Evolutionary conservation across 2,329 filamentous ascomycete genomes (phyloP).

Genomic region (Lasiodiplodia sp.): DNA sequence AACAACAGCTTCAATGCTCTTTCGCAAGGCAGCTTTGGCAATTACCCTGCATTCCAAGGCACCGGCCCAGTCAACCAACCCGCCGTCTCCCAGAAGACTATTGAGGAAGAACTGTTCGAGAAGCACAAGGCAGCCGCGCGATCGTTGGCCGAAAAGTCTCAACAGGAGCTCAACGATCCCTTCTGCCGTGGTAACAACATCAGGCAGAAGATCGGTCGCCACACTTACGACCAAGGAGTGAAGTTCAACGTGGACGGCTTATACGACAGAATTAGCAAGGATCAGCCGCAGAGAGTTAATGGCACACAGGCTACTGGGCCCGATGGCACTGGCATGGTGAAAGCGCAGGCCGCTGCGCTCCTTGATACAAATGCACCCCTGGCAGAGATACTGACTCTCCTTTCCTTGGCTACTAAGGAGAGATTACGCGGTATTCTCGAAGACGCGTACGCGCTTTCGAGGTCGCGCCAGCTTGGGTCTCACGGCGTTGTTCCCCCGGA

Average conservation of each 20-base stretch:
- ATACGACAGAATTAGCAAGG: constrained; percentile 47
- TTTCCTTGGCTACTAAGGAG: constrained; percentile 85
- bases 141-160: constrained; percentile 64
- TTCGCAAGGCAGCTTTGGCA: constrained; percentile 46
- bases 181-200: constrained; percentile 72
- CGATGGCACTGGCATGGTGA: constrained; percentile 67
- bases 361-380: constrained; percentile 74
- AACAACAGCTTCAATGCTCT: constrained; percentile 56
- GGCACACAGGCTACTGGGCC: constrained; percentile 53
- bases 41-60: constrained; percentile 49
- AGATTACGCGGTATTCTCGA: constrained; percentile 77
- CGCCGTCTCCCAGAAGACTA: constrained; percentile 68
- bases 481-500: constrained; percentile 80
- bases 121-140: constrained; percentile 72
- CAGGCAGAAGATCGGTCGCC: constrained; percentile 63
- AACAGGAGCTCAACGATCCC: constrained; percentile 75
- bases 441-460: constrained; percentile 75
- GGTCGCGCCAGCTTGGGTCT: constrained; percentile 76
- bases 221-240: constrained; percentile 65
- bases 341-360: constrained; percentile 65
- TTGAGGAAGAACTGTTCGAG: constrained; percentile 69
- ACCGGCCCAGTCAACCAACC: constrained; percentile 58
- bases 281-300: constrained; percentile 38
- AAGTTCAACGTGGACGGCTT: constrained; percentile 65
- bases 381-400: constrained; percentile 80